Conservation (phyloP, 2,329 filamentous ascomycete genomes). For the Beauveria bassiana region DNA sequence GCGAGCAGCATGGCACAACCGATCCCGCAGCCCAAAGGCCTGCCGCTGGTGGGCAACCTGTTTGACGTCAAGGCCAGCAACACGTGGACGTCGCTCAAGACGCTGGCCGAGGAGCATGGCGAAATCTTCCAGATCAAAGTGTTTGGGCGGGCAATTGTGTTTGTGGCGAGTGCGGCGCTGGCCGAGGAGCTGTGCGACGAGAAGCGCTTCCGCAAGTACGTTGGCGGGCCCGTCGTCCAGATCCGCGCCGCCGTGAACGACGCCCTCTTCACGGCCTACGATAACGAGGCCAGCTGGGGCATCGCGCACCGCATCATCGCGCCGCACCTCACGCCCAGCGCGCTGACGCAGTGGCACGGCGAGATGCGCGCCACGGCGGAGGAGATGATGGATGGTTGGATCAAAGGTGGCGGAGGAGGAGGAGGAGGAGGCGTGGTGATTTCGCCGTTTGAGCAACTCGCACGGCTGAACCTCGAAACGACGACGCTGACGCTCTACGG, state of each 20-base stretch:
- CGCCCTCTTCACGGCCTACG: slow-evolving; percentile 44
- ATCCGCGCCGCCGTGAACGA: slow-evolving; percentile 43
- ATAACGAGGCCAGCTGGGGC: slow-evolving; percentile 41
- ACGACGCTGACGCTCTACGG: slow-evolving; percentile 44
- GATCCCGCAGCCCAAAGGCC: slow-evolving; percentile 27
- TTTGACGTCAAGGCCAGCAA: slow-evolving; percentile 28
- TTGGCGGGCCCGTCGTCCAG: slow-evolving; percentile 45
- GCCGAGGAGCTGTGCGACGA: slow-evolving; percentile 44
- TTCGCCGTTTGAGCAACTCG: slow-evolving; percentile 40
- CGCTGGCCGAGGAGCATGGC: slow-evolving; percentile 27
- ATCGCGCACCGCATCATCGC: slow-evolving; percentile 45
- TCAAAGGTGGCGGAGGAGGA: slow-evolving; percentile 20
- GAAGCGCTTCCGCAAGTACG: slow-evolving; percentile 46
- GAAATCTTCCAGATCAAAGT: slow-evolving; percentile 33
- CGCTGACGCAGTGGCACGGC: slow-evolving; percentile 29
- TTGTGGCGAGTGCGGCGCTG: slow-evolving; percentile 41
- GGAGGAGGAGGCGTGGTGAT: slow-evolving; percentile 26
- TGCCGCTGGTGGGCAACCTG: slow-evolving; percentile 31
- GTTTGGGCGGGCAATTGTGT: slow-evolving; percentile 28
- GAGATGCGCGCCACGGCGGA: slow-evolving; percentile 42
- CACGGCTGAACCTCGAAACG: slow-evolving; percentile 45
- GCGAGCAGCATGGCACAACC: slow-evolving; percentile 23
- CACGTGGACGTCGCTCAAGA: slow-evolving; percentile 29
- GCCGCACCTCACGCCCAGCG: slow-evolving; percentile 30
- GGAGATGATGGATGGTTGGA: slow-evolving; percentile 46